Evolutionary conservation across 1,284 basidiomycete species (phyloP).

Genomic region (Cryptococcus jaspeensis): DNA sequence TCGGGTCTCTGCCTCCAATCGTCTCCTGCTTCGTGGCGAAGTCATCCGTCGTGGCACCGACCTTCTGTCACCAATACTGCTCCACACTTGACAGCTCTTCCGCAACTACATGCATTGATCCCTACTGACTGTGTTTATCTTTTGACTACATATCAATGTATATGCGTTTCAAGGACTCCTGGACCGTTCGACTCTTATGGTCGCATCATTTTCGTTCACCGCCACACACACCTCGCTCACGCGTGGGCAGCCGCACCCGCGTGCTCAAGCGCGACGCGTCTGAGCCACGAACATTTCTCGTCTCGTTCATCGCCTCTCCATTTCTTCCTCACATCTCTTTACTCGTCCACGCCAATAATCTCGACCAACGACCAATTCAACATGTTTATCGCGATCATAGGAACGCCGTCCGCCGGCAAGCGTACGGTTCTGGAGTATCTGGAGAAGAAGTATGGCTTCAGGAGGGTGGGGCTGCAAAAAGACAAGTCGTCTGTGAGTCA

Average conservation of each 20-base stretch:
- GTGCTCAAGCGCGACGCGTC: too few relatives aligned
- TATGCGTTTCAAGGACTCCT: too few relatives aligned
- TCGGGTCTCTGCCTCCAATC: too few relatives aligned
- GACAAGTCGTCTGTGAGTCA: constrained; percentile 2
- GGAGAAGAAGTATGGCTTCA: constrained; percentile 55
- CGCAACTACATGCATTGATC: too few relatives aligned
- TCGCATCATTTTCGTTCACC: too few relatives aligned
- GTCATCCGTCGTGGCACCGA: too few relatives aligned
- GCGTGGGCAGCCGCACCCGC: too few relatives aligned
- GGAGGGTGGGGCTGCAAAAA: constrained; percentile 43
- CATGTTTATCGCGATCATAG: constrained; percentile 86
- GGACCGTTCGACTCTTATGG: too few relatives aligned
- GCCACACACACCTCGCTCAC: too few relatives aligned
- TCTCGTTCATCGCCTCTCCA: neutral
- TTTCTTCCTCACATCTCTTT: neutral
- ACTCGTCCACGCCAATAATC: neutral
- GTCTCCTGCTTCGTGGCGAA: too few relatives aligned
- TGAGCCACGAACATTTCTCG: neutral
- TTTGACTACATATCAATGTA: neutral
- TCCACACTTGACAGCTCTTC: too few relatives aligned
- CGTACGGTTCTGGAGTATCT: constrained; percentile 73
- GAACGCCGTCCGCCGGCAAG: constrained; percentile 79
- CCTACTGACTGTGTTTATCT: neutral
- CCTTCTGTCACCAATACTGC: too few relatives aligned
- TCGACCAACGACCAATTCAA: neutral